phyloP scores from a whole-genome alignment of 169 alveolate genomes.

The Plasmodium coatneyi region DNA sequence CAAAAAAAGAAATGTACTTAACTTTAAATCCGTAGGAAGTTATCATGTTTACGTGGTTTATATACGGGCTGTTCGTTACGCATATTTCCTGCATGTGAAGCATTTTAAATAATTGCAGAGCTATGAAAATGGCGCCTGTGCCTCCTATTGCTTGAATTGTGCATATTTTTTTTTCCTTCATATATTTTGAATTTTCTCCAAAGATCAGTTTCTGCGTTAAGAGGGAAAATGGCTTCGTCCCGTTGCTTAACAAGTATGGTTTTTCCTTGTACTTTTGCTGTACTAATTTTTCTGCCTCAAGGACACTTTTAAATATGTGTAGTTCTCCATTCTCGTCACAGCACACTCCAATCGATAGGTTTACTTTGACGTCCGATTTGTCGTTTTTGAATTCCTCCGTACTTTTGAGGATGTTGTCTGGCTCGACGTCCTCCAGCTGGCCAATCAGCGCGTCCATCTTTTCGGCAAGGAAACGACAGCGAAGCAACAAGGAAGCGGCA shows the following conservation, averaged over 20 bases:
- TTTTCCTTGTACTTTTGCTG: constrained; percentile 81
- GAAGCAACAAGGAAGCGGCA: background rate
- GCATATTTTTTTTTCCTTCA: constrained; percentile 55
- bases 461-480: background rate
- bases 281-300: constrained; percentile 84
- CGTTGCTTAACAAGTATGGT: constrained; percentile 91
- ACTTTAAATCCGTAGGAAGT: constrained; percentile 78
- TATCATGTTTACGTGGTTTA: constrained; percentile 84
- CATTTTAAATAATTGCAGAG: constrained; percentile 82
- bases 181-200: constrained; percentile 74
- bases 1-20: constrained; percentile 86
- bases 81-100: constrained; percentile 76
- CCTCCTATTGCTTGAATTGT: constrained; percentile 89
- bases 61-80: constrained; percentile 88
- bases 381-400: constrained; percentile 26
- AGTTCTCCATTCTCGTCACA: constrained; percentile 87
- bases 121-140: constrained; percentile 89
- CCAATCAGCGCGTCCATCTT: constrained; percentile 20
- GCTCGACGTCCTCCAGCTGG: constrained; percentile 11
- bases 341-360: constrained; percentile 90
- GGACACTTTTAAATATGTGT: constrained; percentile 85
- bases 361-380: constrained; percentile 79
- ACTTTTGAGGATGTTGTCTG: constrained; percentile 36
- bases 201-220: constrained; percentile 82
- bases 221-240: constrained; percentile 83